Evolutionary conservation across 306 rosid species (phyloP), one percentile per base, ranked within the genome.

Genomic region (Comarum palustre): DNA sequence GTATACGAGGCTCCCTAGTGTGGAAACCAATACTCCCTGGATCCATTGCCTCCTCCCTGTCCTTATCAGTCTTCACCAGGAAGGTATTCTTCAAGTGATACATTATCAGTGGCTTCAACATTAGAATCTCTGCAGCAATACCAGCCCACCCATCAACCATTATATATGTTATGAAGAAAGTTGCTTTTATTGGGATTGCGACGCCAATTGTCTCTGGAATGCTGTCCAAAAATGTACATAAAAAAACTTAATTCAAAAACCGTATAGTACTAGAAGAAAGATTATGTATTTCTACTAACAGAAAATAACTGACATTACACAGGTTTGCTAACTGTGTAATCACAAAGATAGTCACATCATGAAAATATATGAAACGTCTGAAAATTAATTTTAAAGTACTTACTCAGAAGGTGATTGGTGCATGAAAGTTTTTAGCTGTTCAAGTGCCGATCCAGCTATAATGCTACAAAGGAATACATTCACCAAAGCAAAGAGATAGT

Each of bases 1-100:
- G 99, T 71, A 94, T 94, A 39, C 88, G 95, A 79, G 99, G 99
- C 81, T 94, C 99, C 80, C 97, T 95, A 0, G 90, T 82, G 90
- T 94, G 85, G 88, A 91, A 94, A 83, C 92, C 97, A 48, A 94
- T 86, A 82, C 96, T 89, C 73, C 97, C 99, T 12, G 97, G 85
- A 88, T 94, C 86, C 99, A 91, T 94, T 73, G 99, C 99, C 81
- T 89, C 99, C 69, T 89, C 96, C 78, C 99, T 89, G 39, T 94
- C 99, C 82, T 89, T 91, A 62, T 94, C 99, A 11, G 99, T 94
- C 86, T 94, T 94, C 36, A 94, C 99, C 84, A 91, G 85, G 85
- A 94, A 91, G 79, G 86, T 84, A 81, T 94, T 94, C 90, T 88
- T 91, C 82, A 94, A 82, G 87, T 94, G 99, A 80, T 84, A 94